Evolutionary conservation across 257 asterid genomes (phyloP), one percentile per base, ranked within the genome.

Genomic region (Fraxinus anomala): DNA sequence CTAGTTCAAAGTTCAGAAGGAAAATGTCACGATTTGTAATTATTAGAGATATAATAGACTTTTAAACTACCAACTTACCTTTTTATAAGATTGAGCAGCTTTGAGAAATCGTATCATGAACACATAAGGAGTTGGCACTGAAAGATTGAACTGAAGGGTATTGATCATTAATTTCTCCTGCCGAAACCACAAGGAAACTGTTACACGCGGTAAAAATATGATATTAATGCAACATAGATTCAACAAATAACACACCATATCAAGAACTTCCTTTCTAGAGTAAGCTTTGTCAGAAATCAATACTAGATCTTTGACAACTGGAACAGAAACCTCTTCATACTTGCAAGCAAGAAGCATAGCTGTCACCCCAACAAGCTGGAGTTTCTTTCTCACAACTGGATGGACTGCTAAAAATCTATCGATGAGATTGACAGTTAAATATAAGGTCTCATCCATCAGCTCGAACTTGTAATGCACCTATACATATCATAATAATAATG

Each of bases 381-480:
- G 83, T 51, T 95, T 92, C 87, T 94, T 94, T 75, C 97, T 89
- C 71, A 86, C 88, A 4, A 94, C 88, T 10, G 94, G 67, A 21
- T 87, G 83, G 56, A 81, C 75, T 4, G 96, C 87, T 54, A 95
- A 76, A 76, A 91, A 95, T 79, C 99, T 79, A 81, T 95, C 99
- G 12, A 95, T 91, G 83, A 95, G 91, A 77, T 88, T 91, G 74
- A 95, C 90, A 0, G 96, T 95, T 70, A 95, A 77, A 28, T 90
- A 93, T 39, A 95, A 59, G 3, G 99, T 93, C 92, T 93, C 99
- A 3, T 95, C 98, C 98, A 93, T 87, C 85, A 93, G 86, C 61
- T 95, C 97, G 74, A 95, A 95, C 88, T 93, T 95, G 94, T 95
- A 90, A 81, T 95, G 98, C 80, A 92, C 98, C 97, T 94, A 70